phyloP scores from a whole-genome alignment of 106 monocot species.

The Alisma plantagoaquatica region DNA sequence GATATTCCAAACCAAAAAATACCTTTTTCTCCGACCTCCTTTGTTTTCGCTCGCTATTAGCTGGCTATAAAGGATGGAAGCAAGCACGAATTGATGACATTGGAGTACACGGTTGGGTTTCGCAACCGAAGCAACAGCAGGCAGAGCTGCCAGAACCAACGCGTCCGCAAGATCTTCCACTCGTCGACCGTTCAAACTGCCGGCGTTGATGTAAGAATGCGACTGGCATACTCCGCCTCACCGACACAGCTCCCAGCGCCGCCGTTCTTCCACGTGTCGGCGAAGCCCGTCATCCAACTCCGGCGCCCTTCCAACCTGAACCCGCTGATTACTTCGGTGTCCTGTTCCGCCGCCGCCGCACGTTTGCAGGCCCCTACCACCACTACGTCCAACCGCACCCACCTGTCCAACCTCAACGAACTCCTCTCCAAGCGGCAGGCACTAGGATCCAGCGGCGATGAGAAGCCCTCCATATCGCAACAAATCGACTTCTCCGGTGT shows the following conservation, averaged over 20 bases:
- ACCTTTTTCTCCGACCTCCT: too few species aligned
- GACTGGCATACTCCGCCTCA: not conserved
- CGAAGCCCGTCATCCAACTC: not conserved
- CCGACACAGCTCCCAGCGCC: not conserved
- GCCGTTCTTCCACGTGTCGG: not conserved
- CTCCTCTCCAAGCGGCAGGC: slow-evolving; percentile 19
- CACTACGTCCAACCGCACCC: slow-evolving; percentile 22
- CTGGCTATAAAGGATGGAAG: too few species aligned
- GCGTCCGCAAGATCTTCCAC: too few species aligned
- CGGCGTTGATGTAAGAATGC: not conserved
- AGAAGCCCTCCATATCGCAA: too few species aligned
- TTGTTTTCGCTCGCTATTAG: too few species aligned
- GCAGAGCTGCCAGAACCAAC: too few species aligned
- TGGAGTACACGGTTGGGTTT: too few species aligned
- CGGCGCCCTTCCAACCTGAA: slow-evolving; percentile 2
- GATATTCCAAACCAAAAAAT: too few species aligned
- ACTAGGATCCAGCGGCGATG: not conserved
- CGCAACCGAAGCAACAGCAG: too few species aligned
- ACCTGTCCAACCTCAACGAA: slow-evolving; percentile 52
- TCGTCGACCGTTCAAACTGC: too few species aligned
- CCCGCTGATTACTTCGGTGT: not conserved
- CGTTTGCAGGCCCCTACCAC: slow-evolving; percentile 2
- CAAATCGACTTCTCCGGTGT: slow-evolving; percentile 33
- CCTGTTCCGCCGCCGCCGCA: not conserved
- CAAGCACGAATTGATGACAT: too few species aligned